Evolutionary conservation across 225 moss, liverwort and hornwort genomes (phyloP).

Genomic region (Climacium dendroides): DNA sequence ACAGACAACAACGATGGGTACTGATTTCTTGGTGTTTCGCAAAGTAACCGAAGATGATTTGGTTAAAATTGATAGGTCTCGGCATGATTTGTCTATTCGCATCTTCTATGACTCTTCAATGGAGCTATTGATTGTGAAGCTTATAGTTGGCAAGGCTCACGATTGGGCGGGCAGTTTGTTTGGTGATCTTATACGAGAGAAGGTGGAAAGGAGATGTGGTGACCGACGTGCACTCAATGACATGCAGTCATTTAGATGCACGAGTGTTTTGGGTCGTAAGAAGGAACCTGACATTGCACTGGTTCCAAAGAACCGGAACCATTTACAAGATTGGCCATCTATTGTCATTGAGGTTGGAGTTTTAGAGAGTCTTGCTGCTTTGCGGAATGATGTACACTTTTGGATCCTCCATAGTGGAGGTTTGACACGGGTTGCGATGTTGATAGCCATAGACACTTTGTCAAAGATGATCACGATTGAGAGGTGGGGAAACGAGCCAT

Average conservation of each 20-base stretch:
- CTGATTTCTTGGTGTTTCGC: neutral
- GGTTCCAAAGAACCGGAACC: neutral
- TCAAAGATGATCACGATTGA: neutral
- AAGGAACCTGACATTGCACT: neutral
- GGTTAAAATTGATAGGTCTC: neutral
- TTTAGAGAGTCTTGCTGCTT: neutral
- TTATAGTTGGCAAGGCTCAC: no score
- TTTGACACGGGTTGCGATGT: neutral
- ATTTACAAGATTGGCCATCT: fast-evolving
- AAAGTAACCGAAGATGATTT: neutral
- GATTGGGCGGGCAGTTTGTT: neutral
- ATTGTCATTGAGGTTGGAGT: neutral
- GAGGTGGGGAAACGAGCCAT: neutral
- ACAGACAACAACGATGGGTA: neutral
- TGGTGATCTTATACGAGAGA: fast-evolving
- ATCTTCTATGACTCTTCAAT: neutral
- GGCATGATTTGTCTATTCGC: neutral
- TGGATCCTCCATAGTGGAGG: neutral
- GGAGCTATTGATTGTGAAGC: neutral
- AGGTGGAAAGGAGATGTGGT: fast-evolving
- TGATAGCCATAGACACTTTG: neutral
- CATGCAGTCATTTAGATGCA: neutral
- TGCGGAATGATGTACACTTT: neutral
- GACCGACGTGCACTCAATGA: fast-evolving
- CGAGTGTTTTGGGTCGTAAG: fast-evolving